Base-by-base conservation (phyloP, 352 stramenopile species). In the Phytophthora citricola region DNA sequence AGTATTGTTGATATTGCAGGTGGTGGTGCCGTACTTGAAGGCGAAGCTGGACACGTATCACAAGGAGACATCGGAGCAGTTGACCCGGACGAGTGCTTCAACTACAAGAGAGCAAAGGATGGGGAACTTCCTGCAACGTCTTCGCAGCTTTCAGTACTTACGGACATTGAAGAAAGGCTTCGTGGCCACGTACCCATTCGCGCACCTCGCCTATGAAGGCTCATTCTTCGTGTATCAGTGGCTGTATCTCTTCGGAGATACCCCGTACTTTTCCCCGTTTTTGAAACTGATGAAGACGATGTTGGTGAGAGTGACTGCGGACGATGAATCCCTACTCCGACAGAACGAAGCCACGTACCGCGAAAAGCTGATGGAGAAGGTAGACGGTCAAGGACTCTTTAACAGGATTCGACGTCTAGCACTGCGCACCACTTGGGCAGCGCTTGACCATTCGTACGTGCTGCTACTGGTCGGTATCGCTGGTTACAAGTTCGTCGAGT, bases 401-500 rank as follows among this genome's bases (percentile, higher is more conserved):
- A 63, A 79, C 40, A 66, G 71, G 11, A 31, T 85, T 57, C 85
- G 73, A 5, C 73, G 82, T 47, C 52, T 81, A 20, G 52, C 80
- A 20, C 63, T 90, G 41, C 78, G 74, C 4, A 67, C 75, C 8
- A 89, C 78, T 12, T 96, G 88, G 88, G 71, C 76, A 2, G 81
- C 80, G 26, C 60, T 89, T 10, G 88, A 96, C 60, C 81, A 96
- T 71, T 96, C 85, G 67, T 92, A 94, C 48, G 78, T 91, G 50
- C 66, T 94, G 45, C 63, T 96, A 14, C 64, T 94, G 24, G 49
- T 93, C 20, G 80, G 85, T 40, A 89, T 96, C 61, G 85, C 86
- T 1, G 75, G 79, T 34, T 96, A 94, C 76, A 96, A 96, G 58
- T 90, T 94, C 45, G 63, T 93, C 41, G 88, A 96, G 63, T 96